Evolutionary conservation across 345 rosid species (phyloP).

Genomic region (Excoecaria cochinchinensis): DNA sequence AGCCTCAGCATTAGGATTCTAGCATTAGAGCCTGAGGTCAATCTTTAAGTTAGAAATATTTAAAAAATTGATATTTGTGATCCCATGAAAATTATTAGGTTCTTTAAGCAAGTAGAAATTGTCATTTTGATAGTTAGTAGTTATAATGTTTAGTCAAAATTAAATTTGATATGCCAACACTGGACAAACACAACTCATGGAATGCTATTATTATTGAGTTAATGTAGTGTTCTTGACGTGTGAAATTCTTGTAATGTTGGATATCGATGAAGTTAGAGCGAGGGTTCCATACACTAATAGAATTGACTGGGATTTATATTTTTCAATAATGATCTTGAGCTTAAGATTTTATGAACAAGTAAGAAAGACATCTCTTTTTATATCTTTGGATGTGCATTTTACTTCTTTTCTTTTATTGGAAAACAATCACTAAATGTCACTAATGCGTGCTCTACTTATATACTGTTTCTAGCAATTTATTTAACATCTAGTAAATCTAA

Average conservation of each 20-base stretch:
- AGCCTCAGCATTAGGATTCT: neutral
- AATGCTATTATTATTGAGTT: neutral
- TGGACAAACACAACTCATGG: neutral
- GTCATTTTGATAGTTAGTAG: neutral
- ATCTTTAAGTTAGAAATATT: neutral
- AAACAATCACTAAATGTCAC: neutral
- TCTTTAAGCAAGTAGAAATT: neutral
- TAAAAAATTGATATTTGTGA: neutral
- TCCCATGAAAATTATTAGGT: neutral
- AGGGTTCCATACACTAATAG: neutral
- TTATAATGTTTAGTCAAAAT: neutral
- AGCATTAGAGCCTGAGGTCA: neutral
- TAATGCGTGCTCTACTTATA: neutral
- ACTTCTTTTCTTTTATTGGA: neutral
- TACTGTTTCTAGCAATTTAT: neutral
- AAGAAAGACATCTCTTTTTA: neutral
- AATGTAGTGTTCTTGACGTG: neutral
- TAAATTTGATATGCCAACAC: neutral
- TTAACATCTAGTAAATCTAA: neutral
- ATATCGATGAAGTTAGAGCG: neutral
- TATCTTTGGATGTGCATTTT: neutral
- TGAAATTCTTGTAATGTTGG: neutral
- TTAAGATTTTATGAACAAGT: neutral
- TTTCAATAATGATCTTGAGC: conserved; percentile 4
- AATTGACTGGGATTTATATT: neutral